Base-by-base conservation (phyloP, 176 grass and related monocot genomes). In the Paspalum notatum region DNA sequence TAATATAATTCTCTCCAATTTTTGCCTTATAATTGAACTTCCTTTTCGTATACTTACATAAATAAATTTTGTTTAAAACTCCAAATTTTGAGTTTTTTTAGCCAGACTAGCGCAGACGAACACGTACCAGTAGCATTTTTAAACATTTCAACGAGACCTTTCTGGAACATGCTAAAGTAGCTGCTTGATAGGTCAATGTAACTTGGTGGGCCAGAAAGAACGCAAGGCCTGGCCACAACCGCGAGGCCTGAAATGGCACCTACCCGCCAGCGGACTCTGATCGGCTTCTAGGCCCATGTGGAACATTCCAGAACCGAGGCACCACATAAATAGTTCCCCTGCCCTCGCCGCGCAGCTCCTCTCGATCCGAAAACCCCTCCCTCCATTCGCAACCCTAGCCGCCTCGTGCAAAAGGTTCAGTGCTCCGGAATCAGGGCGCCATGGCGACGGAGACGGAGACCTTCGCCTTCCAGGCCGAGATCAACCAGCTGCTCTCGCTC, bases 381-480 rank as follows among this genome's bases (percentile, higher is more conserved):
- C n/a, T n/a, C n/a, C n/a, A n/a, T n/a, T n/a, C n/a, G n/a, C 70
- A 87, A 86, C 76, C 75, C 71, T 85, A 84, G 83, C 84, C 85
- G 87, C 69, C 80, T 72, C 69, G 75, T 32, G 62, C 73, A 12
- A 18, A 63, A 80, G 78, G 71, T 45, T n/a, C 46, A 2, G 65
- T 40, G 71, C 51, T 68, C 71, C 38, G 82, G 82, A 65, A 3
- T 24, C 43, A 15, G 51, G 21, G 13, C 6, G 11, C 63, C 73
- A 92, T 92, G 90, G 90, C 86, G 24, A 49, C 79, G 53, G 90
- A 92, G 45, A 71, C 78, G 4, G 90, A 92, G 82, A 92, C 90
- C 27, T 92, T 92, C 76, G 86, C 90, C 11, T 92, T 92, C 73
- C 90, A 92, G 86, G 90, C 90, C 0, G 86, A 92, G 90, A 92